These are phyloP conservation scores for Yamadazyma mexicana DNA, from an alignment of 1,139 yeast species.

Conservation along the genomic window DNA sequence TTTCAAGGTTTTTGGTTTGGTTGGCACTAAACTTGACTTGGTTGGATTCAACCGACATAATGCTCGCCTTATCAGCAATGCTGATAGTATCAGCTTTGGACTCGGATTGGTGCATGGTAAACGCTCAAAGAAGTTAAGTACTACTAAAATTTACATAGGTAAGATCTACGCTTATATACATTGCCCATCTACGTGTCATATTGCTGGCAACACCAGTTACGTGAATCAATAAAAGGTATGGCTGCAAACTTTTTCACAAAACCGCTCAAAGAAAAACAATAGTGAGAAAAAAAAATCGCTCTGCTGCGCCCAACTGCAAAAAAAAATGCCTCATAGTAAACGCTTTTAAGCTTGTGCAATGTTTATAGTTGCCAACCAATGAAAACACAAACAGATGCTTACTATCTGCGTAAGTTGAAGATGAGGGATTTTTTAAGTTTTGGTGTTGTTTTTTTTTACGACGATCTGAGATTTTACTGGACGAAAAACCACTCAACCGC, in stretches of 20 bases:
- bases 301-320: constrained; percentile 2
- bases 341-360: no score
- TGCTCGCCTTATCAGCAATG: background rate
- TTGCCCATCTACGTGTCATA: background rate
- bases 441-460: no score
- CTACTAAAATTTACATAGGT: background rate
- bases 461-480: no score
- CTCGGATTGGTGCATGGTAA: background rate
- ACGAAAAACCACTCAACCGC: no score
- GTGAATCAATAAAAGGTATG: background rate
- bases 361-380: no score
- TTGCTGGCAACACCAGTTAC: background rate
- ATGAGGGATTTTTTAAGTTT: no score
- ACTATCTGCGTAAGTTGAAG: no score
- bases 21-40: background rate
- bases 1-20: constrained; percentile 8
- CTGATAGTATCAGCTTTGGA: constrained; percentile 1
- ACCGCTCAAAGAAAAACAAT: background rate
- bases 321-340: background rate
- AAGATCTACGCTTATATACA: background rate
- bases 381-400: no score
- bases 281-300: constrained; percentile 2
- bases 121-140: no score
- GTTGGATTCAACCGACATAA: background rate
- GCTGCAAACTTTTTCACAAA: background rate